Evolutionary conservation across 2,329 filamentous ascomycete species (phyloP), one percentile per base, ranked within the genome.

Genomic region (Nemania serpens): DNA sequence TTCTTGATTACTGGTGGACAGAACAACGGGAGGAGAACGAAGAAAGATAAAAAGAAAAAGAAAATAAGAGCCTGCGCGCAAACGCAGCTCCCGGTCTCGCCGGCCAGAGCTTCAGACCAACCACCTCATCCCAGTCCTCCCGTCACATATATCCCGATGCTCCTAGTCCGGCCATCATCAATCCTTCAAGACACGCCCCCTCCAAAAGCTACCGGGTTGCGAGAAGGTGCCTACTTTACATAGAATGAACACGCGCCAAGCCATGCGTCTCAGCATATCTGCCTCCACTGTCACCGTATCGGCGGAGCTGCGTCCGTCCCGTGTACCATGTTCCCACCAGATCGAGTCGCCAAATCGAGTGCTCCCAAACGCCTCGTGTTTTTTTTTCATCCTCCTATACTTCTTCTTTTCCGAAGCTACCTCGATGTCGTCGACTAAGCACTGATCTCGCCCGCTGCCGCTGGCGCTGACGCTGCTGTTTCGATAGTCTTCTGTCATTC

Each of bases 221-320:
- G 59, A 61, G 47, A 63, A 68, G 39, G 46, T 39, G 55, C 62
- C 58, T 70, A 70, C 57, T 70, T 72, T 70, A 71, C 69, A 72
- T 61, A 66, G 57, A 64, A 69, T 68, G 54, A 63, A 68, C 54
- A 66, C 65, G 65, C 64, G 59, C 58, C 49, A 56, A 63, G 61
- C 56, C 39, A 36, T 41, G 17, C 48, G 33, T 57, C 43, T 49
- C 54, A 56, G 58, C 64, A 61, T 57, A 55, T 59, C 51, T 55
- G 62, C 59, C 55, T 63, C 43, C 54, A n/a, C 54, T 43, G 17
- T 48, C 43, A 13, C 49, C 45, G n/a, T 49, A 15, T 25, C 50
- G 33, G 49, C 17, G 34, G 54, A 55, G 39, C 48, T 57, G 58
- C 48, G 45, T 47, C 55, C 48, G 45, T 47, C 55, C 25, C 25